A percentile compares a stretch with the other conserved stretches of the same genome.
Conservation (phyloP, 805 yeast species). For the Kodamaea kakaduensis region DNA sequence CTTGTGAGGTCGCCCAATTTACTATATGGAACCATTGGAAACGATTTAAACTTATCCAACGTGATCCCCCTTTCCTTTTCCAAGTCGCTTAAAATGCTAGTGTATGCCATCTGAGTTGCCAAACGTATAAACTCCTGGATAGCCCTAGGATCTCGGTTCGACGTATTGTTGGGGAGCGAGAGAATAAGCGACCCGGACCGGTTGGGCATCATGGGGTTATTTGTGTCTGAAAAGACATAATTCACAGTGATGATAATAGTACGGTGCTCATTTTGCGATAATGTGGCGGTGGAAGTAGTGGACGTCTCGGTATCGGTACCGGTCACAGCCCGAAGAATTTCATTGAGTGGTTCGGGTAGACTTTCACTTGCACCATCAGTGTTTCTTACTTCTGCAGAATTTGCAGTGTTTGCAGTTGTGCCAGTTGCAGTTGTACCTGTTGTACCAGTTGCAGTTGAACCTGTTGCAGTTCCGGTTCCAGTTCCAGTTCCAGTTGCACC, state of each 20-base stretch:
- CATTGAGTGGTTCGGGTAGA: background rate
- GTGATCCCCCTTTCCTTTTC: conserved; percentile 52
- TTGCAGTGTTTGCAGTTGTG: no score
- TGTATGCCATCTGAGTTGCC: conserved; percentile 67
- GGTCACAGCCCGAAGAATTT: background rate
- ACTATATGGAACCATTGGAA: conserved; percentile 34
- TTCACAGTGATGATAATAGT: conserved; percentile 43
- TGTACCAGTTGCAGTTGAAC: conserved; percentile 1
- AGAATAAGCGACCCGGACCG: conserved; percentile 57
- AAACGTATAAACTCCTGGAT: conserved; percentile 58
- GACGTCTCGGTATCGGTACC: background rate
- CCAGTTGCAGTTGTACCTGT: no score
- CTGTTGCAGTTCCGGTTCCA: background rate
- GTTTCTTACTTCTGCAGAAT: no score
- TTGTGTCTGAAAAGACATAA: conserved; percentile 40
- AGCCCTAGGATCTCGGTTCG: conserved; percentile 55
- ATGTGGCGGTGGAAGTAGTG: conserved; percentile 5
- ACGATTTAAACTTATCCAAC: conserved; percentile 46
- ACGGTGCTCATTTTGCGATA: conserved; percentile 18
- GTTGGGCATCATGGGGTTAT: conserved; percentile 34
- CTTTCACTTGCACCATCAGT: background rate
- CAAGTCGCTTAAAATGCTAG: conserved; percentile 52
- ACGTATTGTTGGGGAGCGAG: conserved; percentile 63
- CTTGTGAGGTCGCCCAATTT: conserved; percentile 29
- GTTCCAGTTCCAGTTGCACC: background rate